phyloP scores from a whole-genome alignment of 768 basidiomycete genomes.

The Boletellus emodensis region DNA sequence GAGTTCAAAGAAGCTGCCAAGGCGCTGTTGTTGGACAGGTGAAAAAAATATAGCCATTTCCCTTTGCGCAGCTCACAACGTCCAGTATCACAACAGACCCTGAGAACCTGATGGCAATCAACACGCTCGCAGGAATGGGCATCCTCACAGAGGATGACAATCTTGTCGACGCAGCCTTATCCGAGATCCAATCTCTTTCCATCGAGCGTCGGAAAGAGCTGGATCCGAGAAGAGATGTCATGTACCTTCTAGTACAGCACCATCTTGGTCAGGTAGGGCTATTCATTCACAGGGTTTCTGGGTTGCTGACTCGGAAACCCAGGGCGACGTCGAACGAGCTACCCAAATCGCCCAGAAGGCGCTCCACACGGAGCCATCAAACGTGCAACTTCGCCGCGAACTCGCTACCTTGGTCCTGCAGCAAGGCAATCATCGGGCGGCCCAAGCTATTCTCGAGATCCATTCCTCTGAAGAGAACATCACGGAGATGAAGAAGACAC shows the following conservation, averaged over 20 bases:
- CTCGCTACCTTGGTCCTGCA: slow-evolving; percentile 57
- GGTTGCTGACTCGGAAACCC: slow-evolving; percentile 2
- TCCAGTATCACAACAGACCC: slow-evolving; percentile 72
- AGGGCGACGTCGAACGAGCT: slow-evolving; percentile 52
- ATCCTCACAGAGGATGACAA: slow-evolving; percentile 73
- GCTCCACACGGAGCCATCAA: slow-evolving; percentile 53
- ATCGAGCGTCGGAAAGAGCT: slow-evolving; percentile 58
- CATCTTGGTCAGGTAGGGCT: slow-evolving; percentile 64
- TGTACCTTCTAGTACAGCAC: slow-evolving; percentile 69
- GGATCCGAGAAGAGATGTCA: slow-evolving; percentile 68
- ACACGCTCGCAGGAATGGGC: slow-evolving; percentile 85
- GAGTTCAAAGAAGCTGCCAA: slow-evolving; percentile 79
- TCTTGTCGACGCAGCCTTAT: slow-evolving; percentile 81
- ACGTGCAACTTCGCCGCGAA: slow-evolving; percentile 43
- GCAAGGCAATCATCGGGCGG: slow-evolving; percentile 36
- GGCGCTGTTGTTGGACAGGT: slow-evolving; percentile 80
- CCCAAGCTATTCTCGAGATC: slow-evolving; percentile 45
- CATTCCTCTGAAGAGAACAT: slow-evolving; percentile 29
- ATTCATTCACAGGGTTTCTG: neutral
- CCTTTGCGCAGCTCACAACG: slow-evolving; percentile 12
- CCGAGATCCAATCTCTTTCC: slow-evolving; percentile 71
- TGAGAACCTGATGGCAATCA: slow-evolving; percentile 78
- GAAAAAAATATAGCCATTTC: slow-evolving; percentile 28
- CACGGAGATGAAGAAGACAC: slow-evolving; percentile 37
- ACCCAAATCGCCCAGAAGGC: slow-evolving; percentile 53